Percentiles rank a stretch among this genome's conserved stretches.
Conservation (phyloP, 2,329 filamentous ascomycete species). For the Dactylellina sp. region DNA sequence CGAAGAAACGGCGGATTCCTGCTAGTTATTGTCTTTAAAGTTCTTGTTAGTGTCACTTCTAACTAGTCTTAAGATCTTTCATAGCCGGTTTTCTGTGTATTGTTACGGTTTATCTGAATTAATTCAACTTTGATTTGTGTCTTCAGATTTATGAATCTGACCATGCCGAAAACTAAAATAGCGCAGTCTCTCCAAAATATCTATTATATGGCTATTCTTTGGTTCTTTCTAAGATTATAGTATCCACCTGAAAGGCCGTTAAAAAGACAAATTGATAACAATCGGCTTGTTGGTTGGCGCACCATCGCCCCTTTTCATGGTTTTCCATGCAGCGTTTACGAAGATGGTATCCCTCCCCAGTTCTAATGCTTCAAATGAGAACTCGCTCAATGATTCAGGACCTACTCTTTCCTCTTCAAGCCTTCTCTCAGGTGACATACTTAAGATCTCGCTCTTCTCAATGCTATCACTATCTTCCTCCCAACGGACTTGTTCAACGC, state of each 20-base stretch:
- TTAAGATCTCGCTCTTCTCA: constrained; percentile 29
- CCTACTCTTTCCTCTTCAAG: constrained; percentile 11
- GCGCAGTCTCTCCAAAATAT: too few relatives aligned
- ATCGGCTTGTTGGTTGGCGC: constrained; percentile 36
- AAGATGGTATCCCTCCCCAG: constrained; percentile 35
- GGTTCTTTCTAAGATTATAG: too few relatives aligned
- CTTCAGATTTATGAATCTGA: too few relatives aligned
- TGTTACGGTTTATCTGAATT: too few relatives aligned
- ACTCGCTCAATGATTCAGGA: constrained; percentile 29
- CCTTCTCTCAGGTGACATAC: constrained; percentile 36
- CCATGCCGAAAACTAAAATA: too few relatives aligned
- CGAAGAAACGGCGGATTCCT: too few relatives aligned
- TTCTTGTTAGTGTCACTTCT: too few relatives aligned
- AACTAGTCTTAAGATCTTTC: too few relatives aligned
- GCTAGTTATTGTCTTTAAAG: too few relatives aligned
- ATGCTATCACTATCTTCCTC: constrained; percentile 20
- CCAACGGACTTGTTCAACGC: constrained; percentile 43
- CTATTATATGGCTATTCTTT: too few relatives aligned
- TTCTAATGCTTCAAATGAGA: constrained; percentile 24
- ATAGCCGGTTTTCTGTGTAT: too few relatives aligned
- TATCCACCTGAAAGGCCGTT: not conserved
- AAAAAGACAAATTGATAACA: constrained; percentile 40
- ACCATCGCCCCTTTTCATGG: constrained; percentile 17
- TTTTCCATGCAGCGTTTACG: constrained; percentile 49
- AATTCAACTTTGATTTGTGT: too few relatives aligned